Conservation (phyloP, 352 stramenopile genomes). For the Globisporangium paroecandrum region DNA sequence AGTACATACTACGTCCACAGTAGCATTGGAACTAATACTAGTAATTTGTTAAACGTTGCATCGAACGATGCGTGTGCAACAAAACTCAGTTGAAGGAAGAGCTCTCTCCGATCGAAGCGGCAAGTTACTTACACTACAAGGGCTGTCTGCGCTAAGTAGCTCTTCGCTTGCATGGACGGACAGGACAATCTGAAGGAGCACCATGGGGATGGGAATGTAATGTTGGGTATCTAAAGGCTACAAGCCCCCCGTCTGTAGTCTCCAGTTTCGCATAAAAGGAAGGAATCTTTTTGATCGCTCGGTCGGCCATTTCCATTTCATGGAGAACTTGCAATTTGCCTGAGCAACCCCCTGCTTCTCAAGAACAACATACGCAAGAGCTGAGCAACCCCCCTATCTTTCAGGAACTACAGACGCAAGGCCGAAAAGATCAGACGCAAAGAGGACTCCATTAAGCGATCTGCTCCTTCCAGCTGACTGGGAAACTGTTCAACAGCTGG, state of each 20-base stretch:
- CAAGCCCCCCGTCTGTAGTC: not conserved
- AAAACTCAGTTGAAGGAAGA: not conserved
- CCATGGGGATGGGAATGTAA: not conserved
- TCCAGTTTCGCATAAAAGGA: not conserved
- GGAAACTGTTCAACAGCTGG: not conserved
- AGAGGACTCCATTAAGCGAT: not conserved
- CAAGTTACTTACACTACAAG: not conserved
- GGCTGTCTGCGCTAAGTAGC: not conserved
- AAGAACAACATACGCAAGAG: too few relatives aligned
- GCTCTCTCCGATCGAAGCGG: not conserved
- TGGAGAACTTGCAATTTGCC: not conserved
- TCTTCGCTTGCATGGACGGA: not conserved
- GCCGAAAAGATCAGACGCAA: not conserved
- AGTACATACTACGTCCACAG: not conserved
- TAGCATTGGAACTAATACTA: not conserved
- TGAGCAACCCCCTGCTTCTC: not conserved
- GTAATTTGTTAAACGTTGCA: not conserved
- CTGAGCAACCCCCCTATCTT: too few relatives aligned
- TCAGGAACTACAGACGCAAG: not conserved
- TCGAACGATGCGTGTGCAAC: not conserved
- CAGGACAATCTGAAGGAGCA: not conserved
- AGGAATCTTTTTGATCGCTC: not conserved
- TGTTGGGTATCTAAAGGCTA: not conserved
- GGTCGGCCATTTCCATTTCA: not conserved
- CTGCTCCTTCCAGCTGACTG: not conserved